Evolutionary conservation across 2,329 filamentous ascomycete genomes (phyloP).

Genomic region (Claviceps sp.): DNA sequence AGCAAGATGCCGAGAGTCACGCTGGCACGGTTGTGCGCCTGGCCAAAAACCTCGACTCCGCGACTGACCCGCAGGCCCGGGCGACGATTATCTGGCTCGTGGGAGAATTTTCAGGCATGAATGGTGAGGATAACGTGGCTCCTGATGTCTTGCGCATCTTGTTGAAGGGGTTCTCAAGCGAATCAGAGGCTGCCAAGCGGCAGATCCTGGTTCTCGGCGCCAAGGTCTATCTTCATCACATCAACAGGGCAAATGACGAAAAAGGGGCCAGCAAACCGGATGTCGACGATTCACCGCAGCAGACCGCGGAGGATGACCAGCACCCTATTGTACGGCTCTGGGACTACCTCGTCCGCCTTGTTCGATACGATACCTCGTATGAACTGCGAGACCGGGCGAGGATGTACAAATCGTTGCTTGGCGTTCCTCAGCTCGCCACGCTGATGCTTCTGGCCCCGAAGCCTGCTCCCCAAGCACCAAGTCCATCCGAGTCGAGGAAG

Average conservation of each 20-base stretch:
- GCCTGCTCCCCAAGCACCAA: slow-evolving; percentile 79
- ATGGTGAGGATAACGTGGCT: slow-evolving; percentile 77
- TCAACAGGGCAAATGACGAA: slow-evolving; percentile 48
- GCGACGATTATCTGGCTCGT: slow-evolving; percentile 97
- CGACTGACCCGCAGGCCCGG: slow-evolving; percentile 74
- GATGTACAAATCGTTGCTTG: slow-evolving; percentile 73
- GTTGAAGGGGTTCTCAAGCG: slow-evolving; percentile 69
- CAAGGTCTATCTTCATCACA: slow-evolving; percentile 88
- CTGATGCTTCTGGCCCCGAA: slow-evolving; percentile 88
- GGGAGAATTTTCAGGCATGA: slow-evolving; percentile 75
- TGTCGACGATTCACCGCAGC: slow-evolving; percentile 18
- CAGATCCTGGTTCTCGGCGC: slow-evolving; percentile 87
- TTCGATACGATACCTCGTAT: slow-evolving; percentile 87
- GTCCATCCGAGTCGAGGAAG: slow-evolving; percentile 72
- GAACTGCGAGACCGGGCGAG: slow-evolving; percentile 85
- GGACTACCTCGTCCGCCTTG: slow-evolving; percentile 72
- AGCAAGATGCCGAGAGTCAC: slow-evolving; percentile 73
- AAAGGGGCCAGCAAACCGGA: slow-evolving; percentile 20
- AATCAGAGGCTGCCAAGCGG: slow-evolving; percentile 74
- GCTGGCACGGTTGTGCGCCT: slow-evolving; percentile 74
- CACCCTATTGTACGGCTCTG: slow-evolving; percentile 69
- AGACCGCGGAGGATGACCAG: slow-evolving; percentile 12
- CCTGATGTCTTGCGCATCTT: slow-evolving; percentile 84
- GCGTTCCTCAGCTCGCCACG: slow-evolving; percentile 74
- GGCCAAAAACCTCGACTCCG: slow-evolving; percentile 81